Evolutionary conservation across 352 stramenopile species (phyloP), one percentile per base, ranked within the genome.

Genomic region (Globisporangium polare): DNA sequence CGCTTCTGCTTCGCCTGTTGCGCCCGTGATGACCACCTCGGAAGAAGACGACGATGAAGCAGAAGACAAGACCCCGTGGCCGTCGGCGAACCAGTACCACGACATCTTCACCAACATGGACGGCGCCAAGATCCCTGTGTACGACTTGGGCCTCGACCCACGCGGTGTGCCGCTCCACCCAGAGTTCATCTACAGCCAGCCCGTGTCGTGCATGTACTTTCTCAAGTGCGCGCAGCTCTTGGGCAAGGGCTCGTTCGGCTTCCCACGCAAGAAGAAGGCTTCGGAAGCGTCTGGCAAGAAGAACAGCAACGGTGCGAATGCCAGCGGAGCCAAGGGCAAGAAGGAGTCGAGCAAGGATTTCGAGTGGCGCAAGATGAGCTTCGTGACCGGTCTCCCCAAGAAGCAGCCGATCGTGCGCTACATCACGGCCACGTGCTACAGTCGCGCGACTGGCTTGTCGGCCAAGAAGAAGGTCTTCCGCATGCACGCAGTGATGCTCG

Each of bases 301-400:
- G 54, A 63, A 53, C 31, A 65, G 33, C 51, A 55, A 15, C 47
- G 77, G 73, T 24, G 77, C 68, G 39, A 54, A 37, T 24, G 77
- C 68, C 29, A 54, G 31, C 5, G 37, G 41, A 17, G 42, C 22
- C 3, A 70, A 68, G 63, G 55, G 59, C 47, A 81, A 77, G 66
- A 80, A 77, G 45, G 69, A 78, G 50, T 71, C 65, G 53, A 87
- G 74, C 67, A 90, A 89, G 63, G 79, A 90, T 58, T 90, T 87
- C 64, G 79, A 89, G 58, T 91, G 82, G 82, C 79, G 82, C 60
- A 91, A 91, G 57, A 91, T 89, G 82, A 89, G 78, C 66, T 91
- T 91, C 56, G 79, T 91, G 42, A 91, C 82, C n/a, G 82, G 75
- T 0, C 55, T 91, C 46, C 79, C 82, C 2, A 91, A 89, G 73